Base-by-base conservation (phyloP, 2,329 filamentous ascomycete genomes). In the Cordyceps javanica region DNA sequence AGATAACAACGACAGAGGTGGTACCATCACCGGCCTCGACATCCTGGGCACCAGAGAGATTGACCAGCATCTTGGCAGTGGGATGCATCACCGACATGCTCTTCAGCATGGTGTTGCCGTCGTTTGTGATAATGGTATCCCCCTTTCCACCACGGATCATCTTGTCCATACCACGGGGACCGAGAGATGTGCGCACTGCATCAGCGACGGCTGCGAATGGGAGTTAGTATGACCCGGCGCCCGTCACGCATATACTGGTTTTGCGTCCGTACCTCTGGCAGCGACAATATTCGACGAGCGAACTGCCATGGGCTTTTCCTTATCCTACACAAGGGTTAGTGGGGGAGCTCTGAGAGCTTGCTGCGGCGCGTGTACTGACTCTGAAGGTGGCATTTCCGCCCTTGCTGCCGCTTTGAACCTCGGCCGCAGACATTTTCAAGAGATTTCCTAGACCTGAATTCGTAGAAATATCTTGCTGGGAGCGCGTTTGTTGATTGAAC, bases 1-100 rank as follows among this genome's bases (percentile, higher is more conserved):
- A 94, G 75, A 99, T 96, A 64, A 99, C 94, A 30, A 99, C 94
- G 26, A 99, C 94, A 3, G 93, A 97, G 36, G 94, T 99, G 58
- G 94, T 99, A 68, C 94, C 95, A 73, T 99, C 94, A 77, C 94
- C 94, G 62, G 94, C 94, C 75, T 99, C 94, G 61, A 99, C 91
- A 78, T 99, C 94, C 74, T 99, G 94, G 64, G 94, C 94, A 65
- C 94, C 90, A 68, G 93, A 95, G 62, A 99, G 83, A 74, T 99
- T 92, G 69, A 99, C 94, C 65, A 99, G 82, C 94, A 99, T 99
- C 79, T 96, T 97, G 53, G 94, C 94, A 50, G 95, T 96, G n/a
- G 94, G 94, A 72, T 99, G 94, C 88, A 99, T 91, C 65, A 99
- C 94, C 64, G 90, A 89, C 94, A 99, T 97, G 80, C 93, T 93